Base-by-base conservation (phyloP, 768 basidiomycete species). In the Mycena latifolia region DNA sequence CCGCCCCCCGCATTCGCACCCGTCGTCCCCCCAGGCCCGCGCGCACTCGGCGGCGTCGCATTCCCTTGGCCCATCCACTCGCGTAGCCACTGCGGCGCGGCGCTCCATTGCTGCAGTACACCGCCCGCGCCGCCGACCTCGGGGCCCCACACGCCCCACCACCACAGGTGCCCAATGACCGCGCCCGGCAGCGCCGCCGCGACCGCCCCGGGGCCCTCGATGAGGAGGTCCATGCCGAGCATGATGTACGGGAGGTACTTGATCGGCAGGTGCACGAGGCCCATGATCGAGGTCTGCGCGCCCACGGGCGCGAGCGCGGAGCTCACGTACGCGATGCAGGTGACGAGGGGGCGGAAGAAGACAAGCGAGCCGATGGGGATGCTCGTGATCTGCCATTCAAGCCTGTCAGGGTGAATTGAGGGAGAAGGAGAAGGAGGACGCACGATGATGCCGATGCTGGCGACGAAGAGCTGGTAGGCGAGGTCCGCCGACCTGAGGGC, bases 141-240 rank as follows among this genome's bases (percentile, higher is more conserved):
- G 33, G 79, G 78, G 27, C 86, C 85, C 83, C 89, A 89, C 10
- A 93, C 82, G 27, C 80, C 73, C 89, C 89, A 92, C 89, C 90
- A 94, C 92, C 93, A 95, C 11, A 86, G 74, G 74, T 96, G 93
- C 0, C 94, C 94, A 3, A 90, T 85, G 33, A 93, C 83, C 35
- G 91, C 84, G 10, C 95, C 95, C 0, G 89, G 89, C 52, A 93
- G 74, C 27, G 85, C 79, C 28, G 81, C 72, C 9, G 87, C 85
- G 5, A 89, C 91, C 4, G 84, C 86, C 1, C 64, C 41, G 0
- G 89, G 86, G 5, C 91, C 92, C 14, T 78, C 88, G 64, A 84
- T 83, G 71, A 95, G 73, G 51, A 92, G 74, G 76, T 96, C 95
- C 72, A 96, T 77, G 39, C 74, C 87, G 55, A 96, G 84, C 73